These are phyloP conservation scores for Harringtonia aguacate DNA, from an alignment of 2,329 filamentous ascomycete genomes.

Conservation along the genomic window DNA sequence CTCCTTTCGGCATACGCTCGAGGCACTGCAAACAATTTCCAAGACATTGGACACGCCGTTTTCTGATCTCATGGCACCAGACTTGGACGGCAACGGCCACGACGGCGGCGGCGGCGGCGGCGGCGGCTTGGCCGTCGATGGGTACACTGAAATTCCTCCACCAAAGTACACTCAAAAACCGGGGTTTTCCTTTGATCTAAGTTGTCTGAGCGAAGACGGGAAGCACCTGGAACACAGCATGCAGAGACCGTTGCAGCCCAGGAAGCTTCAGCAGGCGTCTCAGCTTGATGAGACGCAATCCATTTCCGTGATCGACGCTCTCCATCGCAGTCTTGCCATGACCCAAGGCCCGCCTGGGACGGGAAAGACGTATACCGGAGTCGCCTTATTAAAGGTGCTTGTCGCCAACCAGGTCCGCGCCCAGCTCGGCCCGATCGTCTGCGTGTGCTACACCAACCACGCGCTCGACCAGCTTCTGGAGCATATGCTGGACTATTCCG, in stretches of 20 bases:
- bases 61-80: slow-evolving; percentile 30
- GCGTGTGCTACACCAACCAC: slow-evolving; percentile 39
- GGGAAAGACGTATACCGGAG: slow-evolving; percentile 53
- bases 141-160: slow-evolving; percentile 21
- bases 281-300: slow-evolving; percentile 43
- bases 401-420: slow-evolving; percentile 29
- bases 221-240: slow-evolving; percentile 7
- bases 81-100: slow-evolving; percentile 1
- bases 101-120: too few species aligned
- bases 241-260: not conserved
- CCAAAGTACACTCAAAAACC: slow-evolving; percentile 38
- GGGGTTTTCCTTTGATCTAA: slow-evolving; percentile 39
- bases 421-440: slow-evolving; percentile 33
- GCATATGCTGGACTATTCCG: slow-evolving; percentile 34
- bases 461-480: slow-evolving; percentile 48
- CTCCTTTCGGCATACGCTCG: slow-evolving; percentile 45
- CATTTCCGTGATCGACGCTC: slow-evolving; percentile 37
- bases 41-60: slow-evolving; percentile 34
- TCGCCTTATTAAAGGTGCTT: slow-evolving; percentile 45
- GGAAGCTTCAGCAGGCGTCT: slow-evolving; percentile 22
- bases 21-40: slow-evolving; percentile 43
- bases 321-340: slow-evolving; percentile 43
- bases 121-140: too few species aligned
- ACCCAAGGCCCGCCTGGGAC: slow-evolving; percentile 65
- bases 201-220: slow-evolving; percentile 13